Conservation (phyloP, 202 grass and related monocot species). For the Dendrocalamus latiflorus region DNA sequence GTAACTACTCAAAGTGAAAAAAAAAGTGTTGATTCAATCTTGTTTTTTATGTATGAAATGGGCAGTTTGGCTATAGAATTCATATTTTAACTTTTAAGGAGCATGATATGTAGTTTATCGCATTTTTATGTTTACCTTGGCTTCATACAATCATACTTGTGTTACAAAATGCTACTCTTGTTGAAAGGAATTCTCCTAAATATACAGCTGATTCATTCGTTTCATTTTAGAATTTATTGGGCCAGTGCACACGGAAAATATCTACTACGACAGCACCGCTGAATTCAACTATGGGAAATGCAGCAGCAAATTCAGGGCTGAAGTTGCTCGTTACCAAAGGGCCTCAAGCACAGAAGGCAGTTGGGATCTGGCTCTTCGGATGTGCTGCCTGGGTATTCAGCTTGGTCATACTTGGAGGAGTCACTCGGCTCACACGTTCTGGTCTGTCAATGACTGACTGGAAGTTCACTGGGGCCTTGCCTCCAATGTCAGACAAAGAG, state of each 20-base stretch:
- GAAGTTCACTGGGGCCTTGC: slow-evolving; percentile 77
- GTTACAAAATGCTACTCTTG: not conserved
- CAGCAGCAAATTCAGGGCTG: slow-evolving; percentile 54
- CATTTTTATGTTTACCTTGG: not conserved
- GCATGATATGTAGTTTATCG: not conserved
- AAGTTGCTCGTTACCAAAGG: slow-evolving; percentile 78
- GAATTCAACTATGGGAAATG: slow-evolving; percentile 28
- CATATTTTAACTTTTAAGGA: not conserved
- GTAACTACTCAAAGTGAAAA: not conserved
- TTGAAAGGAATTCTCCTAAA: not conserved
- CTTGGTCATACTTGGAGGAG: slow-evolving; percentile 84
- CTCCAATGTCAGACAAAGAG: slow-evolving; percentile 67
- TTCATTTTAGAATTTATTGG: slow-evolving; percentile 36
- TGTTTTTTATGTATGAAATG: not conserved
- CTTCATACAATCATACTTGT: not conserved
- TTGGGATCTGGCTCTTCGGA: slow-evolving; percentile 90
- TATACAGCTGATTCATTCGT: not conserved
- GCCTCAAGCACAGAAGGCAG: slow-evolving; percentile 62
- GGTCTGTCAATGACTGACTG: slow-evolving; percentile 97
- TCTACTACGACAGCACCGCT: slow-evolving; percentile 43
- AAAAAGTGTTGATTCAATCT: not conserved
- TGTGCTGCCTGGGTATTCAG: slow-evolving; percentile 95
- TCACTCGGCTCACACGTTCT: slow-evolving; percentile 90
- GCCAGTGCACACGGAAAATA: slow-evolving; percentile 62
- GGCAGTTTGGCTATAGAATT: not conserved